These are phyloP conservation scores for Mortierella sp. DNA, from an alignment of 371 early-diverging fungal genomes.

Conservation along the genomic window DNA sequence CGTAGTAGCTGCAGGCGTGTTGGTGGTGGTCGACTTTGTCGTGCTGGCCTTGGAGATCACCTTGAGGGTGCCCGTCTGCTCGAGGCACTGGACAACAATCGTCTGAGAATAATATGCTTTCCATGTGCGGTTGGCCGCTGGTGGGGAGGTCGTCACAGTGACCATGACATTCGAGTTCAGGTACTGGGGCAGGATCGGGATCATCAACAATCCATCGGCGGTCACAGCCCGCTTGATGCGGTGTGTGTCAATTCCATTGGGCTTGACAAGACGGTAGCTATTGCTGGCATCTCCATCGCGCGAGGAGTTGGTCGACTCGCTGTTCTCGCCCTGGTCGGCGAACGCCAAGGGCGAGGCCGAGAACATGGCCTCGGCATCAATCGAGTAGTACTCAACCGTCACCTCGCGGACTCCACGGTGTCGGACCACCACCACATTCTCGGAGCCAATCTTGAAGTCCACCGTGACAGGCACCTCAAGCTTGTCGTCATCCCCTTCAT, in stretches of 20 bases:
- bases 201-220: slow-evolving; percentile 34
- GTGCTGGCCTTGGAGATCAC: slow-evolving; percentile 60
- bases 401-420: slow-evolving; percentile 61
- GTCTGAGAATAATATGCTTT: slow-evolving; percentile 65
- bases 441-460: slow-evolving; percentile 50
- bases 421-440: slow-evolving; percentile 33
- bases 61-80: slow-evolving; percentile 64
- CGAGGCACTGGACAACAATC: slow-evolving; percentile 62
- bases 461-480: slow-evolving; percentile 32
- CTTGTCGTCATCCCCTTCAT: slow-evolving; percentile 11
- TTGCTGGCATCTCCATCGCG: slow-evolving; percentile 15
- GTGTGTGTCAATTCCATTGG: slow-evolving; percentile 43
- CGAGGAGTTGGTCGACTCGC: slow-evolving; percentile 20
- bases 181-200: slow-evolving; percentile 50
- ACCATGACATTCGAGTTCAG: slow-evolving; percentile 52
- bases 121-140: slow-evolving; percentile 48
- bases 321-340: slow-evolving; percentile 43
- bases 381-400: slow-evolving; percentile 68
- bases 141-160: slow-evolving; percentile 41
- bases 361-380: slow-evolving; percentile 74
- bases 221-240: slow-evolving; percentile 27
- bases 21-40: neutral
- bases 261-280: slow-evolving; percentile 51
- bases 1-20: too few species aligned
- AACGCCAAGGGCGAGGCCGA: slow-evolving; percentile 58